A percentile compares a stretch with the other conserved stretches of the same genome.
These are phyloP conservation scores for Tephrocybe sp. DNA, from an alignment of 768 basidiomycete genomes.

Conservation along the genomic window DNA sequence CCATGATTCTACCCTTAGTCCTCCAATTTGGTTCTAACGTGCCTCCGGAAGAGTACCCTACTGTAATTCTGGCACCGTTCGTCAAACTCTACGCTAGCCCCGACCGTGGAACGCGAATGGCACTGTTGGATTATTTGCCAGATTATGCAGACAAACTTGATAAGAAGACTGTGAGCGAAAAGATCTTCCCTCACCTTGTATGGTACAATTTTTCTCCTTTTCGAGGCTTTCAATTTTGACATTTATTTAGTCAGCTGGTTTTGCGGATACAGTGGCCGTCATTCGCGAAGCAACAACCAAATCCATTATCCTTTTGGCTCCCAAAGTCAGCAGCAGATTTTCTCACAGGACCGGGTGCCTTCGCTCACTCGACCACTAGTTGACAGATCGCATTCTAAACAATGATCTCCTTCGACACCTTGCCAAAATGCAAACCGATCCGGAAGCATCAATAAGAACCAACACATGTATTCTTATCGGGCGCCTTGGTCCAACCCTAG, in stretches of 20 bases:
- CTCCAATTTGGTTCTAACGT: constrained; percentile 75
- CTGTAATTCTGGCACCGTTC: constrained; percentile 70
- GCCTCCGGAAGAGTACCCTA: constrained; percentile 66
- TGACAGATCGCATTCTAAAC: constrained; percentile 89
- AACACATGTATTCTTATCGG: constrained; percentile 97
- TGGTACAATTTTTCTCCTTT: constrained; percentile 20
- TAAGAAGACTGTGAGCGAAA: constrained; percentile 78
- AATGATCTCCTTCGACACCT: constrained; percentile 93
- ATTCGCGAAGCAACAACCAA: constrained; percentile 94
- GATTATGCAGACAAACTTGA: constrained; percentile 88
- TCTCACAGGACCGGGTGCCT: not conserved
- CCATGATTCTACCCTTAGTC: constrained; percentile 78
- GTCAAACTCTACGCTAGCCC: constrained; percentile 84
- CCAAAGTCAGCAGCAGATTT: constrained; percentile 54
- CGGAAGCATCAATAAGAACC: constrained; percentile 93
- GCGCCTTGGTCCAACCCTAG: constrained; percentile 80
- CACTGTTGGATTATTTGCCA: constrained; percentile 79
- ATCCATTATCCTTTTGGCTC: constrained; percentile 77
- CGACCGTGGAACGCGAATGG: constrained; percentile 93
- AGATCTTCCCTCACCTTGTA: constrained; percentile 92
- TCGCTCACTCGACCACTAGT: constrained; percentile 38
- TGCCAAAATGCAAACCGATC: constrained; percentile 89
- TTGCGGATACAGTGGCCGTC: constrained; percentile 89
- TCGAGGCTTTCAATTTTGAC: constrained; percentile 2
- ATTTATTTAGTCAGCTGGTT: constrained; percentile 82